These are phyloP conservation scores for Cydonia oblonga DNA, from an alignment of 331 rosid species.

Conservation along the genomic window DNA sequence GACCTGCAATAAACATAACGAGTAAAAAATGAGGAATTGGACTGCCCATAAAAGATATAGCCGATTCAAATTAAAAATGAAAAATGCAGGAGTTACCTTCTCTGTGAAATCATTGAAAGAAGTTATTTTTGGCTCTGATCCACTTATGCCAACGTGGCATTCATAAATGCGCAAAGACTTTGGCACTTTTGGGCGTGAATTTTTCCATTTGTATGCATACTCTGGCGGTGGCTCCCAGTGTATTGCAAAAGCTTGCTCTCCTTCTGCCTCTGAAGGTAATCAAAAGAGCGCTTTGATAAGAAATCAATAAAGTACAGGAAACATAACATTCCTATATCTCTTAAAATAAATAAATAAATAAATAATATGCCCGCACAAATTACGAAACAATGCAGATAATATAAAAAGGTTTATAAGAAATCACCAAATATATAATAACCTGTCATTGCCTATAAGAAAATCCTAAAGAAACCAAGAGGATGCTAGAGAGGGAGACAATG, in stretches of 20 bases:
- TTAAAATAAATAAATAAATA: too few species aligned
- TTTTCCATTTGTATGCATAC: constrained; percentile 64
- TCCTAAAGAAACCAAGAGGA: neutral
- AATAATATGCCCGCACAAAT: too few species aligned
- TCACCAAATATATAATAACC: neutral
- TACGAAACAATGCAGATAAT: neutral
- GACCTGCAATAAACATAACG: constrained; percentile 38
- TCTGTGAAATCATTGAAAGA: constrained; percentile 68
- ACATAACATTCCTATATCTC: constrained; percentile 1
- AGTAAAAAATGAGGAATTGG: constrained; percentile 9
- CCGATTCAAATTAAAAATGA: neutral
- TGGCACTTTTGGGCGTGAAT: constrained; percentile 50
- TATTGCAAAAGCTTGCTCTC: constrained; percentile 69
- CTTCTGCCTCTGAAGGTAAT: constrained; percentile 50
- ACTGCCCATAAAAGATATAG: neutral
- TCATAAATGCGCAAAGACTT: constrained; percentile 75
- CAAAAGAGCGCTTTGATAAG: constrained; percentile 2
- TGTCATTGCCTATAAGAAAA: neutral
- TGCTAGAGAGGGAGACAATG: neutral
- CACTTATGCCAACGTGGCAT: constrained; percentile 97
- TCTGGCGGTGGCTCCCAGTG: constrained; percentile 99
- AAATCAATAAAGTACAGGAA: neutral
- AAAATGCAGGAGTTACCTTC: constrained; percentile 29
- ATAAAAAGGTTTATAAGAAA: neutral
- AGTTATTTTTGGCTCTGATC: constrained; percentile 69